A percentile compares a stretch with the other conserved stretches of the same genome.
Evolutionary conservation across 2,329 filamentous ascomycete genomes (phyloP).

Genomic region (Fusarium fracticaudum): DNA sequence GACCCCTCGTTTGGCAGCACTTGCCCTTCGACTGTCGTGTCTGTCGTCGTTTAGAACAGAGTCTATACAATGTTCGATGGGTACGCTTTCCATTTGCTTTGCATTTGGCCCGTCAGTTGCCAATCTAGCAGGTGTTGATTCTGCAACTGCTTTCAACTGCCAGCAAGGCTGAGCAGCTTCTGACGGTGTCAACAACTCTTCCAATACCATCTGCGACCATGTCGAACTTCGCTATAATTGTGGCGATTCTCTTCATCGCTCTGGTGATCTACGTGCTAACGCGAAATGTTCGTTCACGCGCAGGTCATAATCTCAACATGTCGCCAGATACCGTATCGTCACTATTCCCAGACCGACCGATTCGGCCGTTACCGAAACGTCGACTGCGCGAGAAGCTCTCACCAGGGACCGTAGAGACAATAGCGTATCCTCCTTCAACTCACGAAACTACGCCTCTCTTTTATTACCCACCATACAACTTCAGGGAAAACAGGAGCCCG

Average conservation of each 20-base stretch:
- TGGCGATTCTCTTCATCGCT: slow-evolving; percentile 20
- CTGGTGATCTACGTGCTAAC: slow-evolving; percentile 45
- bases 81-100: slow-evolving; percentile 48
- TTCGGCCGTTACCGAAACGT: slow-evolving; percentile 90
- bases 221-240: slow-evolving; percentile 18
- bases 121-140: slow-evolving; percentile 3
- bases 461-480: slow-evolving; percentile 64
- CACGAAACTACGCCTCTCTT: slow-evolving; percentile 78
- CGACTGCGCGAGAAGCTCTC: slow-evolving; percentile 88
- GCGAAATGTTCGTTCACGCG: slow-evolving; percentile 20
- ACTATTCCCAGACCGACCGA: slow-evolving; percentile 88
- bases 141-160: background rate
- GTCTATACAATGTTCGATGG: slow-evolving; percentile 53
- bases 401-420: slow-evolving; percentile 82
- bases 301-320: slow-evolving; percentile 64
- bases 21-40: slow-evolving; percentile 33
- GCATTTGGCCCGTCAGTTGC: background rate
- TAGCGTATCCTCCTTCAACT: slow-evolving; percentile 83
- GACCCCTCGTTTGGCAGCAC: slow-evolving; percentile 14
- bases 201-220: slow-evolving; percentile 16
- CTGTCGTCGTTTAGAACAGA: slow-evolving; percentile 30
- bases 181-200: background rate
- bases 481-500: slow-evolving; percentile 57
- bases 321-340: slow-evolving; percentile 81
- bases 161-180: slow-evolving; percentile 3